Evolutionary conservation across 2,329 filamentous ascomycete species (phyloP).

Genomic region (Xenoacremonium recifei): DNA sequence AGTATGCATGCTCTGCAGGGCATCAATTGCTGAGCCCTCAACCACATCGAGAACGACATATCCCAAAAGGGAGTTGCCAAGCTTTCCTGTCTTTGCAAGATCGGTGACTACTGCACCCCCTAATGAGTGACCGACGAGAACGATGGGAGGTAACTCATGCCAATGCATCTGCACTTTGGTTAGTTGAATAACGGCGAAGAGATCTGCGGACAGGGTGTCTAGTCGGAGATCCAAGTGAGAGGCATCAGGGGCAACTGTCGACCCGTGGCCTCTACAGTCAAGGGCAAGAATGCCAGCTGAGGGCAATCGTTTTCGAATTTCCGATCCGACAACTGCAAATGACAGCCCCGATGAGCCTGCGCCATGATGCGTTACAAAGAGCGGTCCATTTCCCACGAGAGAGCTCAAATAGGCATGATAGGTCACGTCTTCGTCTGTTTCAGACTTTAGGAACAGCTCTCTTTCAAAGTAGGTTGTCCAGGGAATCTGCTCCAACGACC

Average conservation of each 20-base stretch:
- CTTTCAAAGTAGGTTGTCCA: conserved; percentile 93
- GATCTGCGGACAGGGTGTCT: conserved; percentile 68
- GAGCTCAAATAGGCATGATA: conserved; percentile 90
- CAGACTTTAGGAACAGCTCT: conserved; percentile 70
- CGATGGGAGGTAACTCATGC: conserved; percentile 67
- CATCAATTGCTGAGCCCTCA: conserved; percentile 93
- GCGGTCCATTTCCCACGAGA: conserved; percentile 69
- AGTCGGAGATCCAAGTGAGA: conserved; percentile 65
- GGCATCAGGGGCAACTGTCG: conserved; percentile 51
- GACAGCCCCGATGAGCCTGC: conserved; percentile 91
- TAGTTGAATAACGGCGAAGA: conserved; percentile 66
- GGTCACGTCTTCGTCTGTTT: conserved; percentile 47
- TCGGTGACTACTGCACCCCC: conserved; percentile 90
- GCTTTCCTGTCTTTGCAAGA: conserved; percentile 64
- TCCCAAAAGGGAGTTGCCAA: conserved; percentile 71
- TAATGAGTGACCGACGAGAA: conserved; percentile 89
- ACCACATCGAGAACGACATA: conserved; percentile 94
- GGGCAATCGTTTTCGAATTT: conserved; percentile 75
- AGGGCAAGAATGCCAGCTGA: conserved; percentile 79
- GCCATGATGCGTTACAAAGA: conserved; percentile 94
- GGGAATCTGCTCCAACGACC: conserved; percentile 63
- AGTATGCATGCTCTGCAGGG: conserved; percentile 88
- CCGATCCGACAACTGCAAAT: conserved; percentile 77
- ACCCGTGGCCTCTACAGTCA: conserved; percentile 86
- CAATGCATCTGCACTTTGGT: conserved; percentile 70